Evolutionary conservation across 2,329 filamentous ascomycete genomes (phyloP).

Genomic region (Trichoderma atrobrunneum): DNA sequence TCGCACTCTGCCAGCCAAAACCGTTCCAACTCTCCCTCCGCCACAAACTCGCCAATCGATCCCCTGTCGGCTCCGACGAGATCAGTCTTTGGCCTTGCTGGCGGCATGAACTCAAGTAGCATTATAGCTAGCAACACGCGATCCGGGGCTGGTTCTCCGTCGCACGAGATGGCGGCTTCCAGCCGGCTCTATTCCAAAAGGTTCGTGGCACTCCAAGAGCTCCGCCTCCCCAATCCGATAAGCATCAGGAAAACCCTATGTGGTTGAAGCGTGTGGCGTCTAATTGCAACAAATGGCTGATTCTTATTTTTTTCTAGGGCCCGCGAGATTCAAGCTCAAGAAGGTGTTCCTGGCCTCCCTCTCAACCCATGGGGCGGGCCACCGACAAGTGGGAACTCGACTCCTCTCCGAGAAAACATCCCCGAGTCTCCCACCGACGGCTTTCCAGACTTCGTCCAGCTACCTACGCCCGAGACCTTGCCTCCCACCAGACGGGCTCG

Average conservation of each 20-base stretch:
- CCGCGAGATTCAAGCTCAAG: constrained; percentile 94
- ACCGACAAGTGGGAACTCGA: constrained; percentile 93
- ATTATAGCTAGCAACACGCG: constrained; percentile 62
- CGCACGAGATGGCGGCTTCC: constrained; percentile 76
- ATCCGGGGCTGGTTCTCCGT: constrained; percentile 92
- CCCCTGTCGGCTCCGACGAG: constrained; percentile 61
- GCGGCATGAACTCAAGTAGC: constrained; percentile 55
- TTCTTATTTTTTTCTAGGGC: constrained; percentile 54
- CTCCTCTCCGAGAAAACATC: constrained; percentile 93
- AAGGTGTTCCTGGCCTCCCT: constrained; percentile 70
- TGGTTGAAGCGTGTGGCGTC: neutral
- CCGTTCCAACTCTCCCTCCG: constrained; percentile 75
- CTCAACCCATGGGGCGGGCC: constrained; percentile 87
- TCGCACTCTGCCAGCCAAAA: constrained; percentile 62
- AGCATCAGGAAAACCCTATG: neutral
- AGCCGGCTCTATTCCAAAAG: constrained; percentile 85
- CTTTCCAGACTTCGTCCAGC: constrained; percentile 83
- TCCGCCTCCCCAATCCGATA: neutral
- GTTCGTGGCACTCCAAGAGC: constrained; percentile 51
- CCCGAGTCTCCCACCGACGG: constrained; percentile 95
- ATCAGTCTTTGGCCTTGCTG: constrained; percentile 69
- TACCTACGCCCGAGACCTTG: constrained; percentile 63
- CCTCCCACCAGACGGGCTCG: constrained; percentile 75
- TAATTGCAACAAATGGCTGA: neutral
- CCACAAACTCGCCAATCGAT: constrained; percentile 78